Evolutionary conservation across 305 asterid species (phyloP).

Genomic region (Withania somnifera): DNA sequence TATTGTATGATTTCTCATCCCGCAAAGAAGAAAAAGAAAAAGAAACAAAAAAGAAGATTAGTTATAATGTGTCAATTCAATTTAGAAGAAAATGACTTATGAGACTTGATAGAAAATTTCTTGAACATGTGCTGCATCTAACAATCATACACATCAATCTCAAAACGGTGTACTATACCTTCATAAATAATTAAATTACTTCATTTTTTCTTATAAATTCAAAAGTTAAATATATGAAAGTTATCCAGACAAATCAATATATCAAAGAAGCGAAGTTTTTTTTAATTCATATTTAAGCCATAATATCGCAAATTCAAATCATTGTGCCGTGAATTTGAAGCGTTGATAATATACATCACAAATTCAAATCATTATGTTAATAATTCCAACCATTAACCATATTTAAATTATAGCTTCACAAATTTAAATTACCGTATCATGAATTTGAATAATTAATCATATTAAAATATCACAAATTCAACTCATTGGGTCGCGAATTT

Average conservation of each 20-base stretch:
- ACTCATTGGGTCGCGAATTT: no score
- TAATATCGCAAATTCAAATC: no score
- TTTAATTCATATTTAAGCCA: no score
- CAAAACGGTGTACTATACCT: background rate
- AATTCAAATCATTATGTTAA: background rate
- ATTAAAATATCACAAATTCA: no score
- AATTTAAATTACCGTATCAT: no score
- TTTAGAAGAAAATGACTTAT: background rate
- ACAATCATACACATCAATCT: background rate
- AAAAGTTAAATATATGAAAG: background rate
- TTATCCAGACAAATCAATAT: background rate
- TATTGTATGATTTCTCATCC: background rate
- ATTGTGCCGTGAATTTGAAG: no score
- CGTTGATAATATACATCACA: no score
- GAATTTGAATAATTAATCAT: background rate
- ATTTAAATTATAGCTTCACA: no score
- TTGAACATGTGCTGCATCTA: background rate
- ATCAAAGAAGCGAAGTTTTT: background rate
- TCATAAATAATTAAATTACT: background rate
- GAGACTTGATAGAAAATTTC: background rate
- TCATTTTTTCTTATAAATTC: background rate
- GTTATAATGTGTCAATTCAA: background rate
- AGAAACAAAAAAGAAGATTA: background rate
- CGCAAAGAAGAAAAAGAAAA: background rate
- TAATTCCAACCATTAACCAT: background rate